phyloP scores from a whole-genome alignment of 352 stramenopile genomes.

The Thalassiosira exigua region DNA sequence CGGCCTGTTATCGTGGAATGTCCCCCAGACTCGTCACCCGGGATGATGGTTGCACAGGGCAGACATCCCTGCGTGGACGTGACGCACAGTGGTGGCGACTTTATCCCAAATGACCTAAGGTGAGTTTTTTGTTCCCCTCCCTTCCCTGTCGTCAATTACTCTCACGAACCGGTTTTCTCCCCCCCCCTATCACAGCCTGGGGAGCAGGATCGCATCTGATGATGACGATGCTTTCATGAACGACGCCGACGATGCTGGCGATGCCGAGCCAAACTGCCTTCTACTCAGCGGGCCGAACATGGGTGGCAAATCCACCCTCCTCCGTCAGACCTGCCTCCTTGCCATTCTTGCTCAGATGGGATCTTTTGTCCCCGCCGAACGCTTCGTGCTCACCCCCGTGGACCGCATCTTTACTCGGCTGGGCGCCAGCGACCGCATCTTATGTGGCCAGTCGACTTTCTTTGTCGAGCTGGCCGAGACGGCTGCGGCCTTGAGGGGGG shows the following conservation, averaged over 20 bases:
- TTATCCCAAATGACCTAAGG: slow-evolving; percentile 98
- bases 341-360: slow-evolving; percentile 98
- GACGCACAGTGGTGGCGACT: slow-evolving; percentile 85
- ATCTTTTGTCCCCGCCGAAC: slow-evolving; percentile 96
- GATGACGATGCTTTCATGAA: slow-evolving; percentile 10
- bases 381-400: slow-evolving; percentile 93
- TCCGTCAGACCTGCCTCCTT: slow-evolving; percentile 98
- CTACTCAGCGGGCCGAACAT: slow-evolving; percentile 97
- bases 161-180: no score
- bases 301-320: slow-evolving; percentile 97
- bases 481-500: slow-evolving; percentile 95
- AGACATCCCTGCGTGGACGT: slow-evolving; percentile 93
- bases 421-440: slow-evolving; percentile 96
- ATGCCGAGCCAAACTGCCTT: slow-evolving; percentile 76
- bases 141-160: no score
- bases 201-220: no score
- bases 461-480: slow-evolving; percentile 98
- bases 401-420: slow-evolving; percentile 99
- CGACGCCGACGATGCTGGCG: slow-evolving; percentile 3
- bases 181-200: no score
- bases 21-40: slow-evolving; percentile 58
- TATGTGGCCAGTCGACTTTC: slow-evolving; percentile 99
- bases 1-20: slow-evolving; percentile 91
- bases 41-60: slow-evolving; percentile 90
- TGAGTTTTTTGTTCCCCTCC: no score